Base-by-base conservation (phyloP, 345 rosid species). In the Populus pruinosa region DNA sequence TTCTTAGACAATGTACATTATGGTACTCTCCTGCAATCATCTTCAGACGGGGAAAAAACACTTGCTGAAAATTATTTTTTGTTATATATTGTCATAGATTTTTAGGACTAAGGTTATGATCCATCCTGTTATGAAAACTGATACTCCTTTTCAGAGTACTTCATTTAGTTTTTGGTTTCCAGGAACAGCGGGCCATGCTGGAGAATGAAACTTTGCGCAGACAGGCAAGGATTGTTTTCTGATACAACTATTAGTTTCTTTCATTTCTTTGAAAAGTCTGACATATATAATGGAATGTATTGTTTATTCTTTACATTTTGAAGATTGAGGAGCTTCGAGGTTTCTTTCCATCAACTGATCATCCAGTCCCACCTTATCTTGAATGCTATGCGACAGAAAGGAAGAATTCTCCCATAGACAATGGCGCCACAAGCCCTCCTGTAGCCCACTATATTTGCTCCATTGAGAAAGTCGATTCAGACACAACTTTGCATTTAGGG, bases 121-220 rank as follows among this genome's bases (percentile, higher is more conserved):
- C 14, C 21, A 31, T 68, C 13, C 5, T 77, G 43, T 2, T 71
- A 47, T 23, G 74, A 64, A 73, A 74, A 31, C 27, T 39, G 9
- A 2, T 35, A 65, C 33, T 17, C 47, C 29, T 66, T n/a, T 29
- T 18, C 13, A 47, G 29, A 49, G 43, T 29, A 38, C 27, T 16
- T 33, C 33, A 11, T 39, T 29, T 59, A 31, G 61, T 76, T 44
- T 76, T 68, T 68, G 78, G 47, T 76, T 86, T 78, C 41, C 90
- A 91, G 99, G 96, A 91, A 85, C 93, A 93, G 69, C 82, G 86
- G 44, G 93, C 96, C 36, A 82, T 85, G 89, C 86, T 90, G 82
- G 98, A 94, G 87, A 94, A 94, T 71, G 95, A 88, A 88, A 87
- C 95, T 83, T 84, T 94, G 79, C 97, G 93, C 71, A 88, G 91